These are phyloP conservation scores for Sparassis latifolia DNA, from an alignment of 1,284 basidiomycete species.

Conservation along the genomic window DNA sequence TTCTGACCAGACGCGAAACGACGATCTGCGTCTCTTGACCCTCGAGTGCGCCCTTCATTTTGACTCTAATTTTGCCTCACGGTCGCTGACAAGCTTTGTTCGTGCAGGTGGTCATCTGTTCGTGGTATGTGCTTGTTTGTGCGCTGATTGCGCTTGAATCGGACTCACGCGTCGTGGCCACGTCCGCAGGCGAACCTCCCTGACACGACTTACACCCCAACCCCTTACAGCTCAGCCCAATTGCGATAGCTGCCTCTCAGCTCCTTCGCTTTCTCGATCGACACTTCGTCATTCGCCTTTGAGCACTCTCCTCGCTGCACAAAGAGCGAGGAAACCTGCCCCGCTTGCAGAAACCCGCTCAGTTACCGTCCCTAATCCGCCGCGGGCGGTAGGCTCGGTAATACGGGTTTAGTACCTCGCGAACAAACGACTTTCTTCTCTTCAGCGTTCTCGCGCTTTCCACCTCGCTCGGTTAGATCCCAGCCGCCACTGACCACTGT, in stretches of 20 bases:
- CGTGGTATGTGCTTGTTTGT: constrained; percentile 45
- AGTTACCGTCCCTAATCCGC: constrained; percentile 56
- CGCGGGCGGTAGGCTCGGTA: constrained; percentile 71
- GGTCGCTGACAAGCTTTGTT: constrained; percentile 10
- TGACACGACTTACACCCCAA: constrained; percentile 42
- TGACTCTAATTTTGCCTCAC: constrained; percentile 2
- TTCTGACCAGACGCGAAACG: constrained; percentile 70
- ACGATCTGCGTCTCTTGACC: constrained; percentile 77
- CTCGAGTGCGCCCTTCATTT: constrained; percentile 49
- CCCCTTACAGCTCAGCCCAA: constrained; percentile 11
- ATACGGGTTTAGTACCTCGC: constrained; percentile 30
- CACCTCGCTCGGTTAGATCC: too few species aligned
- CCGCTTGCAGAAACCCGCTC: constrained; percentile 47
- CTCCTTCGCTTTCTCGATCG: constrained; percentile 15
- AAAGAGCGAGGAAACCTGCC: constrained; percentile 55
- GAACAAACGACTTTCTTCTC: constrained; percentile 15
- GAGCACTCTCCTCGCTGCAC: constrained; percentile 55
- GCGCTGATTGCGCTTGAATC: constrained; percentile 4
- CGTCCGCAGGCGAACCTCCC: constrained; percentile 65
- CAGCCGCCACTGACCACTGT: too few species aligned
- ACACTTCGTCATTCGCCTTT: constrained; percentile 25
- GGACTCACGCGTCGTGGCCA: not conserved
- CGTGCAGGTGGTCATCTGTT: constrained; percentile 68
- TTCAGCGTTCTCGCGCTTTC: too few species aligned
- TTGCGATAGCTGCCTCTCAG: constrained; percentile 7